phyloP scores from a whole-genome alignment of 1,284 basidiomycete species.

The Stereum hirsutum region DNA sequence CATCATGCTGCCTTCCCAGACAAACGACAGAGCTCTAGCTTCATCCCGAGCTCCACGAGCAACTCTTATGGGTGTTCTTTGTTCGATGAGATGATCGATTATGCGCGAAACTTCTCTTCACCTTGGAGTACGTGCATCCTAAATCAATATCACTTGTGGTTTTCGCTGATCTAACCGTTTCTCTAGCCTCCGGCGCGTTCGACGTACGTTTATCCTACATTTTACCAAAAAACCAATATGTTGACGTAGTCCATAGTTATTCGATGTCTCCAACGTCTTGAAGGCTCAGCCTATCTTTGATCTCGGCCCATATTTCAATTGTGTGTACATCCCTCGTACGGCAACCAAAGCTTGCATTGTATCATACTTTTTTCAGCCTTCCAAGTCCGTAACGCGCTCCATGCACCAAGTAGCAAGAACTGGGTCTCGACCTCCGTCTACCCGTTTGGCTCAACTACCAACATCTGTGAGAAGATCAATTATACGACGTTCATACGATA shows the following conservation, averaged over 20 bases:
- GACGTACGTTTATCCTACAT: slow-evolving; percentile 13
- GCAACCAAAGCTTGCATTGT: background rate
- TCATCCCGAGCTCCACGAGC: slow-evolving; percentile 21
- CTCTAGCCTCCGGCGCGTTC: slow-evolving; percentile 11
- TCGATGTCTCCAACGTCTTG: slow-evolving; percentile 25
- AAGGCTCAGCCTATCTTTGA: slow-evolving; percentile 24
- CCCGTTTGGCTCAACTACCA: slow-evolving; percentile 32
- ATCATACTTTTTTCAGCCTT: slow-evolving; percentile 1
- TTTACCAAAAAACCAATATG: background rate
- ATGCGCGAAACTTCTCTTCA: slow-evolving; percentile 25
- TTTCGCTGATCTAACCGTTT: too few relatives aligned
- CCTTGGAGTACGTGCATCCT: slow-evolving; percentile 20
- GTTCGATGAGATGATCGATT: slow-evolving; percentile 26
- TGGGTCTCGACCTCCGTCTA: slow-evolving; percentile 41
- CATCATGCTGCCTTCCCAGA: background rate
- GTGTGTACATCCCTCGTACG: slow-evolving; percentile 22
- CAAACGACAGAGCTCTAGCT: slow-evolving; percentile 18
- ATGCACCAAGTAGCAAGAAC: slow-evolving; percentile 56
- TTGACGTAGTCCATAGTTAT: slow-evolving; percentile 14
- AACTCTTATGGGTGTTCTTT: slow-evolving; percentile 26
- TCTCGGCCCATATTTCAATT: slow-evolving; percentile 42
- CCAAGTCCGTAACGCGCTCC: slow-evolving; percentile 40
- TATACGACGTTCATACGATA: too few relatives aligned
- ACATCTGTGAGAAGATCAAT: slow-evolving; percentile 24
- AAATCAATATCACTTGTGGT: background rate